Evolutionary conservation across 495 filamentous ascomycete genomes (phyloP).

Genomic region (Neurospora sp.): DNA sequence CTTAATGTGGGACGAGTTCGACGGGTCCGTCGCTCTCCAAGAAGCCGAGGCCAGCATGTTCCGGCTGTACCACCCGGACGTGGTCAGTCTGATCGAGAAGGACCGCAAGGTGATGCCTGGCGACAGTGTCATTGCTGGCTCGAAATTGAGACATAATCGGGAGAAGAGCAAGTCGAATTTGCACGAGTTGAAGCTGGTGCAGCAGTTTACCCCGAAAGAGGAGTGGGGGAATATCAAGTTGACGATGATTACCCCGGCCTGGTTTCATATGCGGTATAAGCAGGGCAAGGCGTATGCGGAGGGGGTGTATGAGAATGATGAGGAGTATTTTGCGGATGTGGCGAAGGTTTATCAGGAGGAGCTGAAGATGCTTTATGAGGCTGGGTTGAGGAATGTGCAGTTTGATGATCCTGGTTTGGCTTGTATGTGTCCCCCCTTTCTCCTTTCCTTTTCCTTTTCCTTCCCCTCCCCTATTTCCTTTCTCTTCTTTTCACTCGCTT

Average conservation of each 20-base stretch:
- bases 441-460: not conserved
- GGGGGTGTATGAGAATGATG: slow-evolving; percentile 53
- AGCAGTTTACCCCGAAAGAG: slow-evolving; percentile 46
- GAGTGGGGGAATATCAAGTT: slow-evolving; percentile 59
- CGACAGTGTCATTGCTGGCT: slow-evolving; percentile 62
- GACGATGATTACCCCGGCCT: slow-evolving; percentile 62
- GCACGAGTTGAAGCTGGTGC: slow-evolving; percentile 57
- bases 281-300: slow-evolving; percentile 58
- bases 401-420: slow-evolving; percentile 70
- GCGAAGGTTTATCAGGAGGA: slow-evolving; percentile 59
- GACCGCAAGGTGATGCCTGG: slow-evolving; percentile 58
- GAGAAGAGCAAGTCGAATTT: slow-evolving; percentile 56
- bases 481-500: not conserved
- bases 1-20: slow-evolving; percentile 65
- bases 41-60: slow-evolving; percentile 61
- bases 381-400: slow-evolving; percentile 60
- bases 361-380: slow-evolving; percentile 56
- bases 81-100: slow-evolving; percentile 55
- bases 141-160: slow-evolving; percentile 59
- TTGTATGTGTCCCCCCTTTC: slow-evolving; percentile 38
- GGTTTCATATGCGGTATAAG: slow-evolving; percentile 63
- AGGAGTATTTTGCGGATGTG: slow-evolving; percentile 66
- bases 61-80: slow-evolving; percentile 67
- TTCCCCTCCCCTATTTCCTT: not conserved
- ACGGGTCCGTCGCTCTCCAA: slow-evolving; percentile 52